These are phyloP conservation scores for Cordyceps militaris DNA, from an alignment of 2,329 filamentous ascomycete species.

Conservation along the genomic window DNA sequence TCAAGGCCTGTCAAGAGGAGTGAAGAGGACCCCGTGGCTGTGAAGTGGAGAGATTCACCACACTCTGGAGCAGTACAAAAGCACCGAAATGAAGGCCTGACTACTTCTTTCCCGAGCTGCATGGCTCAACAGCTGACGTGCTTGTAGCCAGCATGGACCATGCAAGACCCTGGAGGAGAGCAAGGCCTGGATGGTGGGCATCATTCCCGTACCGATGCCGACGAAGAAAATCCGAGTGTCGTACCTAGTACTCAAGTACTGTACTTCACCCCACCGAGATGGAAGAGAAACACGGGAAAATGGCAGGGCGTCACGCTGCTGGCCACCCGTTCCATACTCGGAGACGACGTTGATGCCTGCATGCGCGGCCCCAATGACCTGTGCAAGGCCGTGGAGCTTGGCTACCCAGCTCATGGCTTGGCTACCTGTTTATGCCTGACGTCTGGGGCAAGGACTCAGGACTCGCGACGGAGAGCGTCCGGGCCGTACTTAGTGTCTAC, in stretches of 20 bases:
- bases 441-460: background rate
- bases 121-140: background rate
- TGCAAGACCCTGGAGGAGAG: background rate
- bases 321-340: background rate
- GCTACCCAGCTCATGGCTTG: too few species aligned
- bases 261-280: background rate
- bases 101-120: background rate
- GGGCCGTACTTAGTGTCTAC: background rate
- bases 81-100: background rate
- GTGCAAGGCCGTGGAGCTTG: background rate
- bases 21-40: background rate
- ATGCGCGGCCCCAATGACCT: background rate
- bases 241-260: background rate
- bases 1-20: background rate
- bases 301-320: background rate
- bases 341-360: background rate
- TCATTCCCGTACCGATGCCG: background rate
- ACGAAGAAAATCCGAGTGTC: background rate
- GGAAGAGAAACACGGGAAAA: background rate
- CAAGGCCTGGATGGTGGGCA: slow-evolving; percentile 2
- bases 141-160: background rate
- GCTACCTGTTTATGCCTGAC: background rate
- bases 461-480: slow-evolving; percentile 1
- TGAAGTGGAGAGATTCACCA: slow-evolving; percentile 1
- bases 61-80: background rate